phyloP scores from a whole-genome alignment of 208 protist species.

The Trypanosoma scelopori region DNA sequence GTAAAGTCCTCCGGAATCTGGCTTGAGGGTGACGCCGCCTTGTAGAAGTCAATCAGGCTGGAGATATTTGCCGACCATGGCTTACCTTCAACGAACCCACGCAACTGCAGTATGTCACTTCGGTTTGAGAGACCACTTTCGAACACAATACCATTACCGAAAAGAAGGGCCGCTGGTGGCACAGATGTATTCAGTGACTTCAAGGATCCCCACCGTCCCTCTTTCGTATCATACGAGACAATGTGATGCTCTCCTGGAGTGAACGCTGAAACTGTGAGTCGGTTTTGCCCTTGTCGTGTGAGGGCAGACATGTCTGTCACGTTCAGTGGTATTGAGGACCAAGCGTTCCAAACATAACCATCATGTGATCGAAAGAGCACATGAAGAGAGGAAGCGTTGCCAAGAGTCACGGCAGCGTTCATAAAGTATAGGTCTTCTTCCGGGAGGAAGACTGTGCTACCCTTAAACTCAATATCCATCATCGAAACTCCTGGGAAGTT shows the following conservation, averaged over 20 bases:
- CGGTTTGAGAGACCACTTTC: constrained; percentile 26
- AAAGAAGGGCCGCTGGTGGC: constrained; percentile 30
- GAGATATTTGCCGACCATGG: constrained; percentile 9
- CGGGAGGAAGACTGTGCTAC: constrained; percentile 36
- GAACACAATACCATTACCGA: constrained; percentile 26
- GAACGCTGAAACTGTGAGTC: constrained; percentile 20
- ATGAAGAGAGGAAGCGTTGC: constrained; percentile 23
- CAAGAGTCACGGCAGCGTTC: constrained; percentile 37
- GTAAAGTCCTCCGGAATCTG: constrained; percentile 21
- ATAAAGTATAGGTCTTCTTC: constrained; percentile 44
- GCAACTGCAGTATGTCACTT: constrained; percentile 11
- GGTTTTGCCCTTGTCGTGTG: background rate
- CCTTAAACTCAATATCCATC: constrained; percentile 43
- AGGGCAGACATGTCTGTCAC: constrained; percentile 10
- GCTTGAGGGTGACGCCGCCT: constrained; percentile 9
- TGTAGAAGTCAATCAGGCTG: constrained; percentile 24
- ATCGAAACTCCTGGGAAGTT: constrained; percentile 23
- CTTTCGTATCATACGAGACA: constrained; percentile 40
- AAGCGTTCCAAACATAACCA: constrained; percentile 38
- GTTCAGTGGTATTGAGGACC: constrained; percentile 29
- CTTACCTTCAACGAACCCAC: constrained; percentile 20
- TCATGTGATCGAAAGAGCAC: constrained; percentile 37
- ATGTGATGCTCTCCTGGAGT: constrained; percentile 16
- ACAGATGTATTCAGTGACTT: constrained; percentile 38
- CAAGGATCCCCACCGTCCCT: constrained; percentile 38